phyloP scores from a whole-genome alignment of 306 rosid species.

The Gleditsia sinensis region DNA sequence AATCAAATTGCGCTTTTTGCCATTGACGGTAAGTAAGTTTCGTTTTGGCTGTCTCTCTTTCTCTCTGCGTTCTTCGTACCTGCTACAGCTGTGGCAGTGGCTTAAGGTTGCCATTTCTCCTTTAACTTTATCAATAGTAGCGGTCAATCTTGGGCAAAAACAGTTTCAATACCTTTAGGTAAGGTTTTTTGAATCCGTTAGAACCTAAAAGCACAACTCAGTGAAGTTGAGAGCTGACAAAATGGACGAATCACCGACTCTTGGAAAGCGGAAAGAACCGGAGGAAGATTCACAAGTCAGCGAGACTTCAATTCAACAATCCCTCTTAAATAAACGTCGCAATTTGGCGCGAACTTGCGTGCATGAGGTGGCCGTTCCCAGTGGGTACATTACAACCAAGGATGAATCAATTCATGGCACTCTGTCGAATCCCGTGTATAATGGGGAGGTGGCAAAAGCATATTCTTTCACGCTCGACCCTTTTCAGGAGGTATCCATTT shows the following conservation, averaged over 20 bases:
- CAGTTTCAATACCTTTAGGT: not conserved
- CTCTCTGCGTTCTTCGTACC: not conserved
- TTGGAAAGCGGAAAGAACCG: constrained; percentile 55
- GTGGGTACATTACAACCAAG: constrained; percentile 51
- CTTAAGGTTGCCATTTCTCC: not conserved
- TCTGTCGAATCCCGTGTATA: constrained; percentile 67
- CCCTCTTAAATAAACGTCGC: constrained; percentile 40
- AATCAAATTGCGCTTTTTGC: not conserved
- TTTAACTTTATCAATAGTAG: not conserved
- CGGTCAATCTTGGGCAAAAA: not conserved
- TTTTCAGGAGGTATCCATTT: constrained; percentile 80
- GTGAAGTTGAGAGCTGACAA: not conserved
- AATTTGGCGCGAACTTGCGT: constrained; percentile 70
- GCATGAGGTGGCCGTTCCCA: constrained; percentile 94
- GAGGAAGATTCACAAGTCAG: constrained; percentile 13
- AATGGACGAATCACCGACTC: constrained; percentile 61
- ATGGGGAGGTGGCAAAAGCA: constrained; percentile 67
- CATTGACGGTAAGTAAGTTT: not conserved
- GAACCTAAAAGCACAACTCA: not conserved
- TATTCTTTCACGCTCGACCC: constrained; percentile 85
- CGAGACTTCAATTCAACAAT: constrained; percentile 23
- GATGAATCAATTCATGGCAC: constrained; percentile 73
- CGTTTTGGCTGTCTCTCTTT: not conserved
- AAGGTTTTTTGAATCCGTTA: not conserved
- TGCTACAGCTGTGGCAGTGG: not conserved